Evolutionary conservation across 78 protist genomes (phyloP).

Genomic region (Dictyostelium purpureum): DNA sequence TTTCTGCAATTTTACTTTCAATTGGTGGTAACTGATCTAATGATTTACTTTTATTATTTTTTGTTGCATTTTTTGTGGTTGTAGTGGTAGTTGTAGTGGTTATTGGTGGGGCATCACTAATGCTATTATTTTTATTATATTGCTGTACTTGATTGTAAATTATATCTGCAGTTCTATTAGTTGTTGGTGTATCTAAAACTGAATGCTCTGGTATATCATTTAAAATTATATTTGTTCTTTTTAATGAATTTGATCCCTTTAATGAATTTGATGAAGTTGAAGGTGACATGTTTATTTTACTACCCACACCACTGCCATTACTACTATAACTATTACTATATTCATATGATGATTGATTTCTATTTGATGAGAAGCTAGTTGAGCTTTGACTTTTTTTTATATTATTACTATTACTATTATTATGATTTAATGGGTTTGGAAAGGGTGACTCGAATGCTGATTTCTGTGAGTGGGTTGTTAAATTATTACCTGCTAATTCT

Average conservation of each 20-base stretch:
- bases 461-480: background rate
- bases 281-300: no score
- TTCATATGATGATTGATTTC: slow-evolving; percentile 23
- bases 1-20: background rate
- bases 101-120: no score
- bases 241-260: background rate
- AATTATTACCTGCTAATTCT: background rate
- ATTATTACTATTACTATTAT: background rate
- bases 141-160: background rate
- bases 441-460: slow-evolving; percentile 8
- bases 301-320: no score
- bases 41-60: background rate
- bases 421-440: background rate
- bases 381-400: background rate
- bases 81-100: background rate
- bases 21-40: no score
- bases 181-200: background rate
- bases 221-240: background rate
- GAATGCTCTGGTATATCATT: slow-evolving; percentile 8
- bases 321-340: no score
- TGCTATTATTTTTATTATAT: no score
- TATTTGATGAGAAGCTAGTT: background rate
- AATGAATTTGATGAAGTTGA: background rate
- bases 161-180: background rate
- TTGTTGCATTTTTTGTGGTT: background rate